Percentiles rank a stretch among this genome's conserved stretches.
These are phyloP conservation scores for Trichosanthes truncata DNA, from an alignment of 306 rosid species.

Conservation along the genomic window DNA sequence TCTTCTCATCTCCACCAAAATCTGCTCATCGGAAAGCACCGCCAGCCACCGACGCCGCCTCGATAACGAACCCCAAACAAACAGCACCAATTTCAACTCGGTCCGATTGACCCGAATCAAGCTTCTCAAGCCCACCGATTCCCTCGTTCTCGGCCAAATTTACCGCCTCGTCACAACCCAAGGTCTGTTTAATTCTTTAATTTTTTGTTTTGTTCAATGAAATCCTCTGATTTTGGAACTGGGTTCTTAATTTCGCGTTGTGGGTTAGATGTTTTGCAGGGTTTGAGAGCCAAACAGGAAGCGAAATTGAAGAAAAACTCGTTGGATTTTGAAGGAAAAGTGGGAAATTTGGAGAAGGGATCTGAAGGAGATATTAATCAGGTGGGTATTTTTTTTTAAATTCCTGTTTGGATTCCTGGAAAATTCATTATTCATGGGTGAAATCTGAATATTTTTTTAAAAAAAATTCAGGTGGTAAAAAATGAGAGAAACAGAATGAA, in stretches of 20 bases:
- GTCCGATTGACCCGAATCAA: slow-evolving; percentile 86
- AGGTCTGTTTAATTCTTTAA: slow-evolving; percentile 37
- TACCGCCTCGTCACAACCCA: slow-evolving; percentile 77
- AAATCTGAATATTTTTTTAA: not conserved
- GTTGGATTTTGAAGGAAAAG: not conserved
- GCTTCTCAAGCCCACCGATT: slow-evolving; percentile 81
- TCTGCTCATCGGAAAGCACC: slow-evolving; percentile 36
- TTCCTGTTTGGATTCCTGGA: not conserved
- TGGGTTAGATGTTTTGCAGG: slow-evolving; percentile 13
- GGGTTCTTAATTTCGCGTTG: not conserved
- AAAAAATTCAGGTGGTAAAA: slow-evolving; percentile 7
- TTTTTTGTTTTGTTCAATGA: not conserved
- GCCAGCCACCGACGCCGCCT: not conserved
- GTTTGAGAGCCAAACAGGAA: slow-evolving; percentile 8
- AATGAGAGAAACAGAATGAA: slow-evolving; percentile 5
- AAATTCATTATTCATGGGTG: not conserved
- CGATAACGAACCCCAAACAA: not conserved
- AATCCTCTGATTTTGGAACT: not conserved
- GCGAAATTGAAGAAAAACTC: slow-evolving; percentile 8
- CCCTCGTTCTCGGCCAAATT: slow-evolving; percentile 86
- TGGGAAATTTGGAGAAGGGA: not conserved
- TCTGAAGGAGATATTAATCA: not conserved
- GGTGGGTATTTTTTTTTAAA: not conserved
- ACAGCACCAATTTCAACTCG: slow-evolving; percentile 8
- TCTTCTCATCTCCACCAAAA: slow-evolving; percentile 75